phyloP scores from a whole-genome alignment of 108 stramenopile species.

The Cyclostephanos invisitatus region DNA sequence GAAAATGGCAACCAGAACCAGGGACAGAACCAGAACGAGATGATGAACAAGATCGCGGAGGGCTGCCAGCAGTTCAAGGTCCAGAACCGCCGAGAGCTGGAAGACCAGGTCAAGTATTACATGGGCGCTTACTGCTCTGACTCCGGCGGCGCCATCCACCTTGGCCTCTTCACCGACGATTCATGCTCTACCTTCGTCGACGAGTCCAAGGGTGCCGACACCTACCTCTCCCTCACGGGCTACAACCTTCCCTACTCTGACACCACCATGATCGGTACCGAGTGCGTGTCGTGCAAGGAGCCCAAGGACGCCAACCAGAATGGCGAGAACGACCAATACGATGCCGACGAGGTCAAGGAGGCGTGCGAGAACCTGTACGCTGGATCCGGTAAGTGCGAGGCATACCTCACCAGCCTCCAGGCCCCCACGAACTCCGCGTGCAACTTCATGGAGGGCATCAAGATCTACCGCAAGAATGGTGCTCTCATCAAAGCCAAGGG shows the following conservation, averaged over 20 bases:
- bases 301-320: slow-evolving; percentile 34
- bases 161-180: slow-evolving; percentile 84
- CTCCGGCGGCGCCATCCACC: slow-evolving; percentile 69
- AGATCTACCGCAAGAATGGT: slow-evolving; percentile 73
- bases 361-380: slow-evolving; percentile 67
- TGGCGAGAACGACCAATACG: slow-evolving; percentile 48
- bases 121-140: slow-evolving; percentile 82
- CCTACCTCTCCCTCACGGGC: slow-evolving; percentile 52
- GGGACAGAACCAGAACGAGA: slow-evolving; percentile 35
- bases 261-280: slow-evolving; percentile 58
- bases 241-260: slow-evolving; percentile 59
- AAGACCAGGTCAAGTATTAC: slow-evolving; percentile 54
- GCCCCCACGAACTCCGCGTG: slow-evolving; percentile 71
- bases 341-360: slow-evolving; percentile 61
- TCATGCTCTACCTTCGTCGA: slow-evolving; percentile 67
- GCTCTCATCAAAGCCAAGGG: no score
- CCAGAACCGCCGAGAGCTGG: slow-evolving; percentile 16
- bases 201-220: slow-evolving; percentile 44
- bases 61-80: slow-evolving; percentile 37
- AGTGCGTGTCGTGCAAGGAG: slow-evolving; percentile 74
- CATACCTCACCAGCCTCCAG: slow-evolving; percentile 23
- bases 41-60: slow-evolving; percentile 42
- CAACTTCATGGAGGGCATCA: slow-evolving; percentile 85
- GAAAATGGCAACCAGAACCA: slow-evolving; percentile 44
- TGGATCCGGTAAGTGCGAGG: slow-evolving; percentile 80